These are phyloP conservation scores for Malassezia cuniculi DNA, from an alignment of 1,284 basidiomycete species.

Conservation along the genomic window DNA sequence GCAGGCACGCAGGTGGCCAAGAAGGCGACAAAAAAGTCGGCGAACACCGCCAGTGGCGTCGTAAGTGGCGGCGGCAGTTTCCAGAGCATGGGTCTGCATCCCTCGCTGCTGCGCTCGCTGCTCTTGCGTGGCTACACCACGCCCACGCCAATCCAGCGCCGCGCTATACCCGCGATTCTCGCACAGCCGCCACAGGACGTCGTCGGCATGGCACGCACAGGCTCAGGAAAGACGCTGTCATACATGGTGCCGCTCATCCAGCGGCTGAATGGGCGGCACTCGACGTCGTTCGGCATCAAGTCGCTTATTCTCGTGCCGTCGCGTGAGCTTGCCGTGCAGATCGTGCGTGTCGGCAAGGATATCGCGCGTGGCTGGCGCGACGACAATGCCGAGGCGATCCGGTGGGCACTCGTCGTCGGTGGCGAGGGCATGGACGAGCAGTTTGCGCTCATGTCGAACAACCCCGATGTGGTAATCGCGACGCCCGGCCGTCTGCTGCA, in stretches of 20 bases:
- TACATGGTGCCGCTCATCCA: conserved; percentile 88
- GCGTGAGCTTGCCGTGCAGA: conserved; percentile 84
- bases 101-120: conserved; percentile 68
- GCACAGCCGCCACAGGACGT: conserved; percentile 78
- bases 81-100: conserved; percentile 53
- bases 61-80: conserved; percentile 40
- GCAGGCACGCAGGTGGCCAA: conserved; percentile 36
- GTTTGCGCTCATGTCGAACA: conserved; percentile 84
- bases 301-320: conserved; percentile 81
- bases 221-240: conserved; percentile 93
- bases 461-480: conserved; percentile 60
- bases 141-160: conserved; percentile 90
- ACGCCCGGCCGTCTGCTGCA: conserved; percentile 94
- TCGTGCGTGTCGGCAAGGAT: conserved; percentile 87
- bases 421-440: conserved; percentile 93
- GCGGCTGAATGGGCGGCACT: conserved; percentile 67
- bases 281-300: conserved; percentile 66
- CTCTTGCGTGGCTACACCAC: conserved; percentile 85
- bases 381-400: conserved; percentile 56
- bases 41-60: conserved; percentile 27
- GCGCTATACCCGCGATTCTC: conserved; percentile 74
- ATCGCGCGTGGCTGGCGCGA: conserved; percentile 59
- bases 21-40: conserved; percentile 25
- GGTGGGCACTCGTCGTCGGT: conserved; percentile 90
- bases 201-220: conserved; percentile 95